A percentile compares a stretch with the other conserved stretches of the same genome.
These are phyloP conservation scores for Tetraselmis striata DNA, from an alignment of 139 green algal genomes.

Conservation along the genomic window DNA sequence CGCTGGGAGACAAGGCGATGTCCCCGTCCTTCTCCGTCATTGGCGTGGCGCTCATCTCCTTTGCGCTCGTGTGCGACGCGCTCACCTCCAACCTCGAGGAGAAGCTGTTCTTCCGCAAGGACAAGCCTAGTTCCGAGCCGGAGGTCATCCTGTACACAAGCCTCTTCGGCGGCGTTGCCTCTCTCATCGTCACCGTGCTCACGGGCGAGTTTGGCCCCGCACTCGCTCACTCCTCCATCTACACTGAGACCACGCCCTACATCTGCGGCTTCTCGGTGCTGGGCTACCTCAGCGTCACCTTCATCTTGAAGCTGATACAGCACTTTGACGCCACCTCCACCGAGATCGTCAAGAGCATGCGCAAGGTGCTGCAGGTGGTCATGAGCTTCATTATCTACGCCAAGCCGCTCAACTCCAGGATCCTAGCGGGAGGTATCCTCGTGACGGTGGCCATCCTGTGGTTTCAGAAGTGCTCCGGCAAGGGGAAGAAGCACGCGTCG, in stretches of 20 bases:
- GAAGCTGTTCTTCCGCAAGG: conserved; percentile 49
- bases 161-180: conserved; percentile 36
- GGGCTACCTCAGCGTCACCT: conserved; percentile 51
- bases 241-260: conserved; percentile 33
- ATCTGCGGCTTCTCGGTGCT: conserved; percentile 48
- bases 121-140: conserved; percentile 27
- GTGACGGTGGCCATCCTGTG: conserved; percentile 29
- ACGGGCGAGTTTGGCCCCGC: conserved; percentile 35
- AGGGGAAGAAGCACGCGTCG: background rate
- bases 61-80: conserved; percentile 51
- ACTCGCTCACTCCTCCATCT: conserved; percentile 28
- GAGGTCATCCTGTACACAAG: conserved; percentile 51
- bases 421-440: conserved; percentile 34
- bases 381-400: conserved; percentile 52
- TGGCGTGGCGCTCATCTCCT: conserved; percentile 42
- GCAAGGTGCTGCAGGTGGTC: conserved; percentile 41
- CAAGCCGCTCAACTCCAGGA: conserved; percentile 55
- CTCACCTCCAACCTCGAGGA: conserved; percentile 62
- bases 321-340: conserved; percentile 52
- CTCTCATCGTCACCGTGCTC: conserved; percentile 28
- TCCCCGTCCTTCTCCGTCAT: conserved; percentile 36
- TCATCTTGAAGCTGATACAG: conserved; percentile 57
- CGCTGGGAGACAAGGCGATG: conserved; percentile 36
- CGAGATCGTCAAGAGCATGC: conserved; percentile 56
- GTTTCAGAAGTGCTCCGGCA: conserved; percentile 1